phyloP scores from a whole-genome alignment of 169 alveolate species.

The Plasmodium adleri region DNA sequence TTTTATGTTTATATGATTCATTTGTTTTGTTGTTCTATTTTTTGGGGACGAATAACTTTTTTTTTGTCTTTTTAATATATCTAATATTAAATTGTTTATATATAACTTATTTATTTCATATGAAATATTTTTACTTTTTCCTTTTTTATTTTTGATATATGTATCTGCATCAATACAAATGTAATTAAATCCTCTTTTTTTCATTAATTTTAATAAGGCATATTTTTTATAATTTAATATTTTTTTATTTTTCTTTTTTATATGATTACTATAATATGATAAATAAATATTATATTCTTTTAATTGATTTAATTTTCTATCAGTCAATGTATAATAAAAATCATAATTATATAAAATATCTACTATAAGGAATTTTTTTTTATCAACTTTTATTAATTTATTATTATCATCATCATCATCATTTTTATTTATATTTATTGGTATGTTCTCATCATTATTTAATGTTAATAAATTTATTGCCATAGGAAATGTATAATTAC shows the following conservation, averaged over 20 bases:
- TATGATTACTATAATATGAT: conserved; percentile 52
- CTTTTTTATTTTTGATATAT: conserved; percentile 69
- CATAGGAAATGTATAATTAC: conserved; percentile 53
- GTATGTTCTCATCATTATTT: not conserved
- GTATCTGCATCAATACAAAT: conserved; percentile 69
- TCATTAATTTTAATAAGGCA: conserved; percentile 20
- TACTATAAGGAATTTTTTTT: conserved; percentile 36
- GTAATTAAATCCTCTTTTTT: conserved; percentile 47
- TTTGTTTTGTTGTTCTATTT: not conserved
- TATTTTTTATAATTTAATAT: conserved; percentile 53
- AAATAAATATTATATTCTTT: conserved; percentile 32
- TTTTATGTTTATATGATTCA: not conserved
- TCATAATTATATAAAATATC: conserved; percentile 63
- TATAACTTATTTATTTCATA: conserved; percentile 38
- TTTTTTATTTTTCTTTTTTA: conserved; percentile 46
- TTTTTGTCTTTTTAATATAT: conserved; percentile 52
- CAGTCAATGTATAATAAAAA: conserved; percentile 51
- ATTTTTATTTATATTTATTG: not conserved
- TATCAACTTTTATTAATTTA: conserved; percentile 10
- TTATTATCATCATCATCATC: not conserved
- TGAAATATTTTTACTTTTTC: not conserved
- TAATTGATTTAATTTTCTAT: not conserved
- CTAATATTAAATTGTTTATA: conserved; percentile 59
- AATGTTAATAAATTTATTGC: conserved; percentile 69
- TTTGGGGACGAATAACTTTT: not conserved